Evolutionary conservation across 106 monocot species (phyloP).

Genomic region (Allium fistulosum): DNA sequence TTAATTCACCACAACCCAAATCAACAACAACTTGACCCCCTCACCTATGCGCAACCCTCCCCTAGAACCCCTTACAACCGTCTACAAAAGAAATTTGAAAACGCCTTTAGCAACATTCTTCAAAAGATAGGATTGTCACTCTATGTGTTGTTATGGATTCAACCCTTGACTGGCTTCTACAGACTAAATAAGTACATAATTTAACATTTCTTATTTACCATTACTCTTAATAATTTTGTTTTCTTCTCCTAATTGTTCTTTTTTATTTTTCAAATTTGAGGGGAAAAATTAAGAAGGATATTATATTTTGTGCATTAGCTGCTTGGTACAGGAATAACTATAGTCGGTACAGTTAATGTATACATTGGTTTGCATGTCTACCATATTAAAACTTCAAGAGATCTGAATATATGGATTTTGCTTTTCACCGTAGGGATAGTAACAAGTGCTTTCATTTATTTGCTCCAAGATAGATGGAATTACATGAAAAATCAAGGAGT

Average conservation of each 20-base stretch:
- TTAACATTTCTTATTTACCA: too few species aligned
- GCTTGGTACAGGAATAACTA: conserved; percentile 32
- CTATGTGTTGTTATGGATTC: conserved; percentile 52
- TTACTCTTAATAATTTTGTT: not conserved
- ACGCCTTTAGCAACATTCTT: conserved; percentile 72
- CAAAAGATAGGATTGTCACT: conserved; percentile 61
- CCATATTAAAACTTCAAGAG: conserved; percentile 35
- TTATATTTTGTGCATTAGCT: conserved; percentile 70
- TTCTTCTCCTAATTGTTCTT: not conserved
- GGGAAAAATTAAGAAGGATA: conserved; percentile 40
- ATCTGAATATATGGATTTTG: conserved; percentile 34
- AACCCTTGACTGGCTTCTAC: conserved; percentile 53
- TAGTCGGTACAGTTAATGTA: conserved; percentile 42
- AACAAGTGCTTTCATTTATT: conserved; percentile 41
- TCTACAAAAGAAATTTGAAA: conserved; percentile 40
- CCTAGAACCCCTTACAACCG: too few species aligned
- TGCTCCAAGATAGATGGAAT: conserved; percentile 53
- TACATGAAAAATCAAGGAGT: conserved; percentile 46
- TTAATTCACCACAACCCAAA: too few species aligned
- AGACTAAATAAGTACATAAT: conserved; percentile 47
- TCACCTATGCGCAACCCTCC: too few species aligned
- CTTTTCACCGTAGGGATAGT: conserved; percentile 49
- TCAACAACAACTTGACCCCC: too few species aligned
- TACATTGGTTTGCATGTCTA: conserved; percentile 58
- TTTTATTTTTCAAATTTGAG: conserved; percentile 25